Evolutionary conservation across 1,284 basidiomycete genomes (phyloP).

Genomic region (Cutaneotrichosporon sp.): DNA sequence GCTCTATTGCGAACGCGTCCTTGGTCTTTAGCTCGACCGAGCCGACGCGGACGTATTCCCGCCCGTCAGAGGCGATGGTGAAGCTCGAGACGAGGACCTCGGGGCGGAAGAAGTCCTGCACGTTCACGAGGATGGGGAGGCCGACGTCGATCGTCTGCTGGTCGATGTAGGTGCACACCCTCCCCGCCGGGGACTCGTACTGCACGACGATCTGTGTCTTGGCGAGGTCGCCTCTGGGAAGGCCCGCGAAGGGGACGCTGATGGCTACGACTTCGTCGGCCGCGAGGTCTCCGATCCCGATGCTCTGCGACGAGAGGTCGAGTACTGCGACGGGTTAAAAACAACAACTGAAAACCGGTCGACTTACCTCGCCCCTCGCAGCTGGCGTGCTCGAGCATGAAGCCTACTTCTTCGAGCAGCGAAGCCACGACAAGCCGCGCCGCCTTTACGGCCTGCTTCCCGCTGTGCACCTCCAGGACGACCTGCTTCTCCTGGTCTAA

Average conservation of each 20-base stretch:
- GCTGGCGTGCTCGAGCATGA: slow-evolving; percentile 24
- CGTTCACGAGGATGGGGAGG: slow-evolving; percentile 54
- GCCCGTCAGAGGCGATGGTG: slow-evolving; percentile 50
- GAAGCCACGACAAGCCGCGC: slow-evolving; percentile 27
- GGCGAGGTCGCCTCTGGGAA: slow-evolving; percentile 36
- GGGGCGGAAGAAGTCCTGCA: slow-evolving; percentile 55
- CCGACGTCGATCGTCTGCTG: slow-evolving; percentile 43
- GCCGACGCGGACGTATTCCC: slow-evolving; percentile 43
- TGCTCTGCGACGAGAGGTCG: slow-evolving; percentile 14
- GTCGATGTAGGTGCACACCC: slow-evolving; percentile 29
- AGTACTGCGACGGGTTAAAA: background rate
- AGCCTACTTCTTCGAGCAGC: slow-evolving; percentile 29
- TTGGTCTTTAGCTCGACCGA: slow-evolving; percentile 32
- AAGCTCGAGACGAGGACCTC: slow-evolving; percentile 53
- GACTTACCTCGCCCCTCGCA: slow-evolving; percentile 14
- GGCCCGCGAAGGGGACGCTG: slow-evolving; percentile 35
- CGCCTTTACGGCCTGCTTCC: slow-evolving; percentile 22
- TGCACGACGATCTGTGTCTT: slow-evolving; percentile 34
- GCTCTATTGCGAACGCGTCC: slow-evolving; percentile 24
- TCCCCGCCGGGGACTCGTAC: slow-evolving; percentile 22
- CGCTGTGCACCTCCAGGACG: slow-evolving; percentile 35
- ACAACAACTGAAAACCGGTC: too few species aligned
- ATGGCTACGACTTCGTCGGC: slow-evolving; percentile 21
- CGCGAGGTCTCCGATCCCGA: slow-evolving; percentile 27
- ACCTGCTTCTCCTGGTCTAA: slow-evolving; percentile 40